phyloP scores from a whole-genome alignment of 495 filamentous ascomycete genomes.

The Talaromyces ruber region DNA sequence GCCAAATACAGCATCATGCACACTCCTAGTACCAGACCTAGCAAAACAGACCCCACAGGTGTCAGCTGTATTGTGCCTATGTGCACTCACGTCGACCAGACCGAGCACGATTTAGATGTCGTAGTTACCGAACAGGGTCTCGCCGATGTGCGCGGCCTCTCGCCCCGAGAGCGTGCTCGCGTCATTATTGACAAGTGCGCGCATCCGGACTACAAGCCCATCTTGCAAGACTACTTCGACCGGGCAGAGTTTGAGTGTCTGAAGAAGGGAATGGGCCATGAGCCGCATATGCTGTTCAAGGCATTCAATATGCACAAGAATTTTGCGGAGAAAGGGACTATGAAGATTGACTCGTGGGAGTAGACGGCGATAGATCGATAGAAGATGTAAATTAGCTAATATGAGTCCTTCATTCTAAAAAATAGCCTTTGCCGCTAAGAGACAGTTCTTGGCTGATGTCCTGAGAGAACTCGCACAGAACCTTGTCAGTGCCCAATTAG shows the following conservation, averaged over 20 bases:
- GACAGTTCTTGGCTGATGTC: too few relatives aligned
- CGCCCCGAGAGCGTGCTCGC: constrained; percentile 69
- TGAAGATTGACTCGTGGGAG: constrained; percentile 62
- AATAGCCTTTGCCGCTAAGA: too few relatives aligned
- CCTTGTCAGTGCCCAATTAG: too few relatives aligned
- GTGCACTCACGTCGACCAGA: constrained; percentile 90
- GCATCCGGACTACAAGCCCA: constrained; percentile 80
- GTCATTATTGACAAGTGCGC: constrained; percentile 85
- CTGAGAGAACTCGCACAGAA: too few relatives aligned
- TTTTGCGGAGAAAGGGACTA: constrained; percentile 70
- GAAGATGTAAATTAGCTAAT: neutral
- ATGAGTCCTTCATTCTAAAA: neutral
- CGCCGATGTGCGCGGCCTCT: constrained; percentile 77
- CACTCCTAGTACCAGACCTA: constrained; percentile 71
- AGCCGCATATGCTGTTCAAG: constrained; percentile 79
- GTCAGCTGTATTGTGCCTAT: constrained; percentile 85
- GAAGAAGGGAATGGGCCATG: constrained; percentile 82
- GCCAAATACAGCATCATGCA: constrained; percentile 93
- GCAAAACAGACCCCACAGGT: constrained; percentile 75
- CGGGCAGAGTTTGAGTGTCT: constrained; percentile 83
- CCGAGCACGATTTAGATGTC: constrained; percentile 84
- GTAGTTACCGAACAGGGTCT: constrained; percentile 83
- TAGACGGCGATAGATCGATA: constrained; percentile 8
- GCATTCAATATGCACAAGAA: constrained; percentile 86
- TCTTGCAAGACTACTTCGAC: constrained; percentile 75